Conservation (phyloP, 768 basidiomycete genomes). For the Rhodotorula kratochvilovae region DNA sequence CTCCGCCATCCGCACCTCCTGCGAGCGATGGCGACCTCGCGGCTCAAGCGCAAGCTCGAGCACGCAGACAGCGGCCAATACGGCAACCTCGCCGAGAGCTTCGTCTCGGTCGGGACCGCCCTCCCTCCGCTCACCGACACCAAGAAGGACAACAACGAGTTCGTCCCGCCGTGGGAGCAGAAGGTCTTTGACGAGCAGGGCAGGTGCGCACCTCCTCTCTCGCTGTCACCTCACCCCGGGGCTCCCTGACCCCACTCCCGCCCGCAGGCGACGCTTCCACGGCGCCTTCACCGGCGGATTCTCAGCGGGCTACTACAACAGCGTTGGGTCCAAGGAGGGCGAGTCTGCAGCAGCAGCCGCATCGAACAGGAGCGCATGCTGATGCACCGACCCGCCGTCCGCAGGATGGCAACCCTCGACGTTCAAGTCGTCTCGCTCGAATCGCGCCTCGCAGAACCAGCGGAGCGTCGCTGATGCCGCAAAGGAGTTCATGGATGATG, state of each 20-base stretch:
- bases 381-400: neutral
- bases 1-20: too few relatives aligned
- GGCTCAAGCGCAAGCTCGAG: constrained; percentile 78
- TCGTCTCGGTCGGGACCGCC: constrained; percentile 88
- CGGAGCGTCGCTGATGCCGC: constrained; percentile 58
- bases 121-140: constrained; percentile 74
- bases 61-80: constrained; percentile 57
- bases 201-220: neutral
- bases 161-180: constrained; percentile 97
- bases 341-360: constrained; percentile 30
- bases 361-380: neutral
- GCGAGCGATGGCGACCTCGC: constrained; percentile 45
- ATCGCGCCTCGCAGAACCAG: constrained; percentile 47
- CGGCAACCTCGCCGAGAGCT: constrained; percentile 70
- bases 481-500: constrained; percentile 98
- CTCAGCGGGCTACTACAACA: constrained; percentile 94
- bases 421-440: constrained; percentile 62
- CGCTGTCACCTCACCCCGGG: neutral
- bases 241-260: constrained; percentile 39
- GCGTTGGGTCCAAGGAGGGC: constrained; percentile 95
- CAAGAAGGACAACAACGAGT: constrained; percentile 88
- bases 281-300: constrained; percentile 98
- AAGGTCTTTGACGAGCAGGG: constrained; percentile 51
- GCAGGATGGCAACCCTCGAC: constrained; percentile 93
- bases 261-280: constrained; percentile 85